These are phyloP conservation scores for Phyllosticta citribraziliensis DNA, from an alignment of 2,329 filamentous ascomycete genomes.

Conservation along the genomic window DNA sequence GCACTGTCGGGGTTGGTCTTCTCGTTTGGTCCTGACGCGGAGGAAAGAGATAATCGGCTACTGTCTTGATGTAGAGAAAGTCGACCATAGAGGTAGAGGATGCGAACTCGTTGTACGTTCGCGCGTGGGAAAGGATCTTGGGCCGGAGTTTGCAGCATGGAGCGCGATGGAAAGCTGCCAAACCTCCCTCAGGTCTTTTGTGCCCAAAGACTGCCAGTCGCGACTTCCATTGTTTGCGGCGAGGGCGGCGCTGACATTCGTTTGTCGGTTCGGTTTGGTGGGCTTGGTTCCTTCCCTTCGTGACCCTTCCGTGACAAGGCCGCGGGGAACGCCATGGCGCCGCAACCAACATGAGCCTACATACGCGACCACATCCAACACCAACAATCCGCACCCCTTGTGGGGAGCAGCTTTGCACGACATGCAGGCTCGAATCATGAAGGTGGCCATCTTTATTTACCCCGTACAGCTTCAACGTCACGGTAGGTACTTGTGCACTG, in stretches of 20 bases:
- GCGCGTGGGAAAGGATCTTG: neutral
- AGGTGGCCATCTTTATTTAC: too few species aligned
- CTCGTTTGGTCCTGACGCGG: neutral
- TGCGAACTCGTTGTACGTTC: neutral
- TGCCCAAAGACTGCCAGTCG: neutral
- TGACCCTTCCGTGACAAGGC: neutral
- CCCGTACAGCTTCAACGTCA: neutral
- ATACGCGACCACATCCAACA: too few species aligned
- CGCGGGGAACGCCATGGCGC: neutral
- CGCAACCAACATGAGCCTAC: neutral
- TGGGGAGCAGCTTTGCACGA: too few species aligned
- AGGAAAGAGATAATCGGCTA: neutral
- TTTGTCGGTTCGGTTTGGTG: neutral
- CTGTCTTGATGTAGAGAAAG: neutral
- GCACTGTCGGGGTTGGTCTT: neutral
- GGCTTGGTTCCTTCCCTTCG: neutral
- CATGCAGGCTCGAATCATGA: too few species aligned
- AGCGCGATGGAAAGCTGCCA: neutral
- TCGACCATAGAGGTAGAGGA: neutral
- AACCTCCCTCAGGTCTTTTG: neutral
- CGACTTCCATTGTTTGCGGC: neutral
- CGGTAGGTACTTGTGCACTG: neutral
- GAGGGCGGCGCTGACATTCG: neutral
- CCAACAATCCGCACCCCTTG: too few species aligned
- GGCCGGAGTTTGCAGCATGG: neutral